Evolutionary conservation across 257 asterid species (phyloP), one percentile per base, ranked within the genome.

Genomic region (Solanum boliviense): DNA sequence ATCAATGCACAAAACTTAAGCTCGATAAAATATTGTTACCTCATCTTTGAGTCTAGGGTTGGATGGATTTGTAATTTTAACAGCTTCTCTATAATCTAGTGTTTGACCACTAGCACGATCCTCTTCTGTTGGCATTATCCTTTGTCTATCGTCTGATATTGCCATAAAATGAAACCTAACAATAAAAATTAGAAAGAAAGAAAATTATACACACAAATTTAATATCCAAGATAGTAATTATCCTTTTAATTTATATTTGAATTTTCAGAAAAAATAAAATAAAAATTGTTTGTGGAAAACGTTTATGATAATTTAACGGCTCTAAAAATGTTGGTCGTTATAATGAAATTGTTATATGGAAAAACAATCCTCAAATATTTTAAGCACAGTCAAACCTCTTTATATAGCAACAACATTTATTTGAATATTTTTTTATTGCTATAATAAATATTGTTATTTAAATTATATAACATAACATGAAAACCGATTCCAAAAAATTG

Each of bases 131-230:
- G 98, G 95, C 98, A 94, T 93, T 13, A 84, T 15, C 62, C 95
- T 92, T 87, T 92, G 95, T 62, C 93, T 89, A 56, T 89, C 92
- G 21, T 93, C 93, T 31, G 98, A 92, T 87, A 93, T 89, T 13
- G 93, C 96, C 98, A 94, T 92, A 87, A 90, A 93, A 7, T 90
- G 88, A 52, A 93, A 94, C 90, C 98, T 94, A 44, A 2, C 3
- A 21, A 79, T 79, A 25, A 41, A 78, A 78, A 13, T 12, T 3
- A n/a, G 1, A 39, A 74, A 2, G 0, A 5, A 2, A 35, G 36
- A 23, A 21, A 3, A 36, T 21, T 3, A 65, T 4, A 44, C 15
- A 44, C 52, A 25, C 15, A 67, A 52, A 52, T 1, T 52, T 12
- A 44, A 44, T 44, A 44, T 44, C 16, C 52, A 52, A 52, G 0